Percentiles rank a stretch among this genome's conserved stretches.
Conservation (phyloP, 495 filamentous ascomycete genomes). For the Xylaria palmicola region DNA sequence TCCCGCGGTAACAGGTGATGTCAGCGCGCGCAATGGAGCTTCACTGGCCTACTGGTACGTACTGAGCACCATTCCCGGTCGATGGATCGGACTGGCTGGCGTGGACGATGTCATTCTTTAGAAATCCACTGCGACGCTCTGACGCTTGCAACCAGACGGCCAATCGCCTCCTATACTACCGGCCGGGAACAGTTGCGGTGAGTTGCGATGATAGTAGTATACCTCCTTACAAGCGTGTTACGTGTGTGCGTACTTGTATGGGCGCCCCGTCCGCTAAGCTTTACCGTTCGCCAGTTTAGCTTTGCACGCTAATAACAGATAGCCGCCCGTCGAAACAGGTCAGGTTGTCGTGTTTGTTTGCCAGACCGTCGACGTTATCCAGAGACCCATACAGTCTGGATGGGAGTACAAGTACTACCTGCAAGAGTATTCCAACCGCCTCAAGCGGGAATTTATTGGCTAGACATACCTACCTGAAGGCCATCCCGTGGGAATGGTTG, state of each 20-base stretch:
- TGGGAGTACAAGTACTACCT: neutral
- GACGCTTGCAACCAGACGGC: neutral
- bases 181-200: too few species aligned
- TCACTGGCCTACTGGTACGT: neutral
- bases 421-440: neutral
- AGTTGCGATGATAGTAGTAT: too few species aligned
- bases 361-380: neutral
- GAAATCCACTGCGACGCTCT: neutral
- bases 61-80: neutral
- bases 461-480: neutral
- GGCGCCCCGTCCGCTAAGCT: neutral
- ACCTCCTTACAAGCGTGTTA: too few species aligned
- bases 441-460: neutral
- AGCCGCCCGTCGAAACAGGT: neutral
- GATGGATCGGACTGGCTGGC: neutral
- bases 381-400: neutral
- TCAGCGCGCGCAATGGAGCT: constrained; percentile 2
- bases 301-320: neutral
- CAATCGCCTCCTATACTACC: too few species aligned
- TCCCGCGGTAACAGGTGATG: neutral
- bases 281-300: neutral
- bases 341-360: neutral
- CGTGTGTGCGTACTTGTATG: too few species aligned
- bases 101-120: neutral
- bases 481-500: neutral